Conservation (phyloP, 495 filamentous ascomycete species). For the Aspergillus hancockii region DNA sequence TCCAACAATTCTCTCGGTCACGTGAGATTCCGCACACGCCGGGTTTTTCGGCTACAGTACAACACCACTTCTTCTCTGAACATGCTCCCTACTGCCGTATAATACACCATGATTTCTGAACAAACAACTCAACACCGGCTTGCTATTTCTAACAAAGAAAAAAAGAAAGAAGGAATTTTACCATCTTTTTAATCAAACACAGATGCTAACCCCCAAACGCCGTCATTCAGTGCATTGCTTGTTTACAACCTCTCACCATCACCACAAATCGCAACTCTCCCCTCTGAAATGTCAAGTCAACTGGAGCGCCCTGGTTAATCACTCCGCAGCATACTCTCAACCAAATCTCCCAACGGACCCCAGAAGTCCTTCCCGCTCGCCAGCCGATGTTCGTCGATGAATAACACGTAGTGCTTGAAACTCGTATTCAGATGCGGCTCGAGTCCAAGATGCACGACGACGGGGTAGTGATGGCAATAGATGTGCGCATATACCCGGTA, state of each 20-base stretch:
- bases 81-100: too few relatives aligned
- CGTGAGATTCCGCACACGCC: constrained; percentile 36
- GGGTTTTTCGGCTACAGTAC: constrained; percentile 24
- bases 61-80: not conserved
- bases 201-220: constrained; percentile 29
- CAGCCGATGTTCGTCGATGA: constrained; percentile 89
- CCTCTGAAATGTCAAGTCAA: not conserved
- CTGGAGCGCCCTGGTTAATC: constrained; percentile 55
- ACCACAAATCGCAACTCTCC: not conserved
- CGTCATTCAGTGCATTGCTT: constrained; percentile 18
- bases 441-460: constrained; percentile 89
- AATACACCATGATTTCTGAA: too few relatives aligned
- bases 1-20: constrained; percentile 47
- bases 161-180: constrained; percentile 19
- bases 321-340: constrained; percentile 94
- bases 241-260: not conserved
- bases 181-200: constrained; percentile 5
- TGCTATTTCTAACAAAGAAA: constrained; percentile 7
- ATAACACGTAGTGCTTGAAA: constrained; percentile 99
- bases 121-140: too few relatives aligned
- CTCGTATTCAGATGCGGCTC: constrained; percentile 98
- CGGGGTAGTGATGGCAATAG: constrained; percentile 99
- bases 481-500: constrained; percentile 99
- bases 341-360: constrained; percentile 93
- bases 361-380: constrained; percentile 95